Percentiles rank a stretch among this genome's conserved stretches.
phyloP scores from a whole-genome alignment of 768 basidiomycete genomes.

The Gautieria morchelliformis region DNA sequence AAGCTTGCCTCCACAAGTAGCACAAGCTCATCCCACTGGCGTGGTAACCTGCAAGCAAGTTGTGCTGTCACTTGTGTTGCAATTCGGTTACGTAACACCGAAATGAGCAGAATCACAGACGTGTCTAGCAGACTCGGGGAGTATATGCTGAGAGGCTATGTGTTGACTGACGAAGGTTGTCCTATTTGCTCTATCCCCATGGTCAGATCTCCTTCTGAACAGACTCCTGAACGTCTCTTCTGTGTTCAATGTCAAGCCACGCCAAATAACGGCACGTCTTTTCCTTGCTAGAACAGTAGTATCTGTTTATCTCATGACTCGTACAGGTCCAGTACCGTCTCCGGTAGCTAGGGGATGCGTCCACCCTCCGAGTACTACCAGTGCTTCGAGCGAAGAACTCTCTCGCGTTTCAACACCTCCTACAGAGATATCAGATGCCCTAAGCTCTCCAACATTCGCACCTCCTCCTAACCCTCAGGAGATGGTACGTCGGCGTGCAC shows the following conservation, averaged over 20 bases:
- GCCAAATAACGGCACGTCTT: neutral
- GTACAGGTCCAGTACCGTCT: neutral
- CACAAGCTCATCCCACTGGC: conserved; percentile 3
- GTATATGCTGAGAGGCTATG: conserved; percentile 54
- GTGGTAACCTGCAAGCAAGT: neutral
- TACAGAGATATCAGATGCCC: conserved; percentile 57
- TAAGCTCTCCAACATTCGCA: conserved; percentile 55
- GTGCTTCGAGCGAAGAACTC: conserved; percentile 33
- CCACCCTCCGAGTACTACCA: conserved; percentile 26
- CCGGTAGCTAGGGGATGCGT: neutral
- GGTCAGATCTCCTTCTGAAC: conserved; percentile 51
- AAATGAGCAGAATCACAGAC: conserved; percentile 44
- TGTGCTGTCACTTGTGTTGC: neutral
- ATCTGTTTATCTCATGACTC: neutral
- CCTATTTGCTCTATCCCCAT: conserved; percentile 48
- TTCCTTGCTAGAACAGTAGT: neutral
- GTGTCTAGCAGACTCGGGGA: conserved; percentile 57
- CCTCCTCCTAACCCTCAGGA: conserved; percentile 52
- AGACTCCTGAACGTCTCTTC: conserved; percentile 4
- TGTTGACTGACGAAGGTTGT: conserved; percentile 60
- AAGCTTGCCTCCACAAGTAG: neutral
- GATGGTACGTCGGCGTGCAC: conserved; percentile 57
- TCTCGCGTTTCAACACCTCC: conserved; percentile 70
- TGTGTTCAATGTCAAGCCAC: neutral
- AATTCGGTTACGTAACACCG: neutral